Evolutionary conservation across 345 rosid genomes (phyloP).

Genomic region (Sapria himalayana): DNA sequence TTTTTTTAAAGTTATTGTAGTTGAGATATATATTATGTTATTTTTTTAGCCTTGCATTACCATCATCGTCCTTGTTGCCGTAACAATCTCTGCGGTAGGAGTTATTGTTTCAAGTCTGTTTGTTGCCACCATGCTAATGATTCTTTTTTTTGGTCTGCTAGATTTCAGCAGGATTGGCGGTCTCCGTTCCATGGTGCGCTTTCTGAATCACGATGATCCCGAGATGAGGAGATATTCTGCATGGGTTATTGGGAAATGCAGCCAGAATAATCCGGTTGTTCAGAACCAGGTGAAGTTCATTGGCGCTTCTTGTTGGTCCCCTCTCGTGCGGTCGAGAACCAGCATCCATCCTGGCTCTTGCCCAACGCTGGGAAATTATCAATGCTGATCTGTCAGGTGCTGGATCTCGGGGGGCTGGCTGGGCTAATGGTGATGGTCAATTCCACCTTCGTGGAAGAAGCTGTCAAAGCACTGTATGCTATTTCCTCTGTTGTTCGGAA

Average conservation of each 20-base stretch:
- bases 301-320: neutral
- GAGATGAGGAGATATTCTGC: conserved; percentile 64
- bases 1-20: no score
- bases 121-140: no score
- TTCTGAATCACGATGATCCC: conserved; percentile 48
- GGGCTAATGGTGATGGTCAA: conserved; percentile 51
- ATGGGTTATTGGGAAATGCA: conserved; percentile 81
- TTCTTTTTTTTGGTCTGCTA: conserved; percentile 13
- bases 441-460: conserved; percentile 52
- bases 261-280: conserved; percentile 73
- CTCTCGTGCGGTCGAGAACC: conserved; percentile 2
- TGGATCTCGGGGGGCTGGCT: conserved; percentile 48
- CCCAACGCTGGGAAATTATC: conserved; percentile 2
- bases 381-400: conserved; percentile 23
- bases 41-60: no score
- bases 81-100: no score
- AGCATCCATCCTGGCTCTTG: no score
- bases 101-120: no score
- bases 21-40: no score
- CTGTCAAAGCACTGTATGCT: conserved; percentile 73
- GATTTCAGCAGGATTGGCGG: conserved; percentile 82
- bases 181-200: conserved; percentile 23
- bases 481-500: conserved; percentile 63
- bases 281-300: conserved; percentile 41
- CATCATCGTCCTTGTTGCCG: no score